Evolutionary conservation across 371 early-diverging fungal genomes (phyloP), one percentile per base, ranked within the genome.

Genomic region (Zychaea mexicana): DNA sequence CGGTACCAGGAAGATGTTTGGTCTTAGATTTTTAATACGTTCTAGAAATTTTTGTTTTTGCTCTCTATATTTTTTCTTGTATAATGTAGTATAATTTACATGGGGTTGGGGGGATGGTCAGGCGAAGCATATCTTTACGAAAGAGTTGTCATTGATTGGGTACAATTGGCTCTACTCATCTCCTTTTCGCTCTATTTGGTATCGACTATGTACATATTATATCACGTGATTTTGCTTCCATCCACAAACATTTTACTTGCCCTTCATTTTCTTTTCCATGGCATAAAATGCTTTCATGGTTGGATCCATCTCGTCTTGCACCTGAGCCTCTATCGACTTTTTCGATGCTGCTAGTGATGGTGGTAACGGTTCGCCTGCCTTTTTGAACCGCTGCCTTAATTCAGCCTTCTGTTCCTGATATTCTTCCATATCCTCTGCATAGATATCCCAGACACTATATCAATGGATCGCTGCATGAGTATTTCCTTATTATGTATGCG

Each of bases 1-100:
- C 89, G 94, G 56, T 98, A 96, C 72, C 92, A 92, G 70, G 97
- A 97, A 76, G 98, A 97, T 84, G 94, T 96, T 22, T 97, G 98
- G 98, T 81, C 88, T 64, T 92, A 89, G 39, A 57, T 15, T 3
- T 36, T 7, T 46, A 46, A 15, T 21, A 49, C n/a, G 49, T 22
- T 49, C 10, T 49, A n/a, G n/a, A n/a, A n/a, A n/a, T n/a, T n/a
- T n/a, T n/a, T n/a, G n/a, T n/a, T n/a, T n/a, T n/a, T n/a, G n/a
- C n/a, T 1, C 36, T 10, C 36, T 36, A 36, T 36, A 10, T 36
- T 36, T 36, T 42, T 12, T 42, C n/a, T 42, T 42, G 42, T 42
- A n/a, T 42, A n/a, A n/a, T 13, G 42, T 42, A 12, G 15, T 42
- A 7, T 4, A 17, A 42, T 42, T 12, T 33, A 12, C 4, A n/a